A percentile compares a stretch with the other conserved stretches of the same genome.
phyloP scores from a whole-genome alignment of 306 rosid genomes.

The Adenanthera pavonina region DNA sequence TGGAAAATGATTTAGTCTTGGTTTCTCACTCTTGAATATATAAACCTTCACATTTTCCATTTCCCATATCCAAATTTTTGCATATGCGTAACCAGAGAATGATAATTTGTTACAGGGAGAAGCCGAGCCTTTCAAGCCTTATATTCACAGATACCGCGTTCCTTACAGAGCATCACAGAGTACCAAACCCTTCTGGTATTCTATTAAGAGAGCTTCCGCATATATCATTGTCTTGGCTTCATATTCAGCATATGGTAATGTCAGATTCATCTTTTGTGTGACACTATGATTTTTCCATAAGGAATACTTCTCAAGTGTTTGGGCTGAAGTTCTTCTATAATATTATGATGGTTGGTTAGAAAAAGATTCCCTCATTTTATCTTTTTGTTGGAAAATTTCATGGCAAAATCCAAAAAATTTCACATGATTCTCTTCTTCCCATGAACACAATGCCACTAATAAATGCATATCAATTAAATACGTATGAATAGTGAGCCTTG shows the following conservation, averaged over 20 bases:
- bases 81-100: neutral
- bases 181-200: conserved; percentile 82
- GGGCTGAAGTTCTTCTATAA: neutral
- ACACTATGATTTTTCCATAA: neutral
- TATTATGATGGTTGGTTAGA: neutral
- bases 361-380: neutral
- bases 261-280: conserved; percentile 2
- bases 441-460: neutral
- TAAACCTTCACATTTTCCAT: neutral
- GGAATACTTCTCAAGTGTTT: neutral
- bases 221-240: conserved; percentile 81
- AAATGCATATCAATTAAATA: conserved; percentile 17
- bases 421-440: neutral
- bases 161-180: conserved; percentile 68
- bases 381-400: neutral
- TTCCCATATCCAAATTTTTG: neutral
- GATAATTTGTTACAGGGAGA: conserved; percentile 61
- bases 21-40: neutral
- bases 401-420: neutral
- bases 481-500: neutral
- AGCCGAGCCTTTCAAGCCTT: conserved; percentile 72
- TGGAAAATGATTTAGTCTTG: neutral
- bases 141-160: conserved; percentile 55
- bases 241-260: conserved; percentile 78
- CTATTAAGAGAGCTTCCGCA: conserved; percentile 90